These are phyloP conservation scores for Boletellus dicymbophilus DNA, from an alignment of 1,284 basidiomycete species.

Conservation along the genomic window DNA sequence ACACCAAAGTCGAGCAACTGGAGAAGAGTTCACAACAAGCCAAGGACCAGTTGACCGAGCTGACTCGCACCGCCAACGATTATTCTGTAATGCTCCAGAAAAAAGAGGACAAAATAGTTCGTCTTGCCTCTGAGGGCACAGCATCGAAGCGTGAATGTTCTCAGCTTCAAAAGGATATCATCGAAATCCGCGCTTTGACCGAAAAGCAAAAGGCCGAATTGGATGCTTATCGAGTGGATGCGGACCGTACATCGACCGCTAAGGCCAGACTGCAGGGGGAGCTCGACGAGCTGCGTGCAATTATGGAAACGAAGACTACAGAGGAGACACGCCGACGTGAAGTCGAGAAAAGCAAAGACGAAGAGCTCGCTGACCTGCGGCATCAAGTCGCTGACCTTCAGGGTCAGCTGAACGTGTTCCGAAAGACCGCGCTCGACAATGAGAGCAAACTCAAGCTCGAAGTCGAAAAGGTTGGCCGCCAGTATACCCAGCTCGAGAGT, in stretches of 20 bases:
- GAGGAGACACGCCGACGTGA: constrained; percentile 87
- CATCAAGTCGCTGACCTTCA: constrained; percentile 62
- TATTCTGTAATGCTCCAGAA: constrained; percentile 78
- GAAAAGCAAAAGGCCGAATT: constrained; percentile 72
- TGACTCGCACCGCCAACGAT: constrained; percentile 75
- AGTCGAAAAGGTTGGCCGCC: constrained; percentile 57
- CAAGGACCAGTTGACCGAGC: constrained; percentile 80
- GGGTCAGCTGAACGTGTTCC: constrained; percentile 59
- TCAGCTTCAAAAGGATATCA: constrained; percentile 57
- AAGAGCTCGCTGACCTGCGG: constrained; percentile 80
- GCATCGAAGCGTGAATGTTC: constrained; percentile 54
- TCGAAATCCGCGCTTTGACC: constrained; percentile 68
- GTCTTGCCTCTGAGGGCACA: constrained; percentile 61
- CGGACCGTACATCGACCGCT: constrained; percentile 49
- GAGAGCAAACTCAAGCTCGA: constrained; percentile 74
- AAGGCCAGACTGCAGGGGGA: constrained; percentile 76
- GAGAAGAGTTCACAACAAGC: constrained; percentile 71
- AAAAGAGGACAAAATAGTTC: constrained; percentile 75
- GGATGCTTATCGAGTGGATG: constrained; percentile 63
- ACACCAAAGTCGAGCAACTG: constrained; percentile 58
- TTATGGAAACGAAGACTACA: constrained; percentile 84
- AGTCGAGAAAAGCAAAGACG: constrained; percentile 86
- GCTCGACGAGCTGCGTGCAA: constrained; percentile 80
- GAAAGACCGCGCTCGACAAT: constrained; percentile 55
- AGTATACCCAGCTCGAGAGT: constrained; percentile 56